phyloP scores from a whole-genome alignment of 106 monocot genomes.

The Acanthochlamys bracteata region DNA sequence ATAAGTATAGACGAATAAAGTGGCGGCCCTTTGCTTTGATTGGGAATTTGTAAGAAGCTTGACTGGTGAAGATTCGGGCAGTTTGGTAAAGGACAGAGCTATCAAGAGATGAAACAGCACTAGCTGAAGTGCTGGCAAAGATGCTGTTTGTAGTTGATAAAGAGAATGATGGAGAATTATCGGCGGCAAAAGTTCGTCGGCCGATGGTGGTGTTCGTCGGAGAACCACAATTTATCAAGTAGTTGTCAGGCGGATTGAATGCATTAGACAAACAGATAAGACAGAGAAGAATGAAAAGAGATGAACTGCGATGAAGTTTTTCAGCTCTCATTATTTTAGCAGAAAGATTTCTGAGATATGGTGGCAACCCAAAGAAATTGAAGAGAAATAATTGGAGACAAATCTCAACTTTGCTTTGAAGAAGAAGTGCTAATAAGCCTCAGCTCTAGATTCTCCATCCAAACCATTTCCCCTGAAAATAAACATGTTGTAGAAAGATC shows the following conservation, averaged over 20 bases:
- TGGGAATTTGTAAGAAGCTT: slow-evolving; percentile 44
- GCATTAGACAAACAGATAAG: background rate
- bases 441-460: no score
- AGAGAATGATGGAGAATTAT: background rate
- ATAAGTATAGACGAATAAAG: slow-evolving; percentile 72
- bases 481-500: no score
- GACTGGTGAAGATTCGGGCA: slow-evolving; percentile 46
- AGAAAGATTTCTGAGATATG: background rate
- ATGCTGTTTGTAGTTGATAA: background rate
- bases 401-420: no score
- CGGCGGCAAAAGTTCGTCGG: background rate
- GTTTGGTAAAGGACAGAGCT: slow-evolving; percentile 36
- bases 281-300: background rate
- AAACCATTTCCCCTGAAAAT: no score
- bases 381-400: no score
- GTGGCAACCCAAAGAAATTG: background rate
- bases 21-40: slow-evolving; percentile 42
- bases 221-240: slow-evolving; percentile 15
- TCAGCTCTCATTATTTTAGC: background rate
- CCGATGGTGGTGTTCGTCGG: background rate
- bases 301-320: background rate
- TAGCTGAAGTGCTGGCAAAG: slow-evolving; percentile 12
- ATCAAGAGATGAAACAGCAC: slow-evolving; percentile 24
- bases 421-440: no score
- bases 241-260: slow-evolving; percentile 9